Evolutionary conservation across 2,329 filamentous ascomycete species (phyloP), one percentile per base, ranked within the genome.

Genomic region (Fusarium equiseti): DNA sequence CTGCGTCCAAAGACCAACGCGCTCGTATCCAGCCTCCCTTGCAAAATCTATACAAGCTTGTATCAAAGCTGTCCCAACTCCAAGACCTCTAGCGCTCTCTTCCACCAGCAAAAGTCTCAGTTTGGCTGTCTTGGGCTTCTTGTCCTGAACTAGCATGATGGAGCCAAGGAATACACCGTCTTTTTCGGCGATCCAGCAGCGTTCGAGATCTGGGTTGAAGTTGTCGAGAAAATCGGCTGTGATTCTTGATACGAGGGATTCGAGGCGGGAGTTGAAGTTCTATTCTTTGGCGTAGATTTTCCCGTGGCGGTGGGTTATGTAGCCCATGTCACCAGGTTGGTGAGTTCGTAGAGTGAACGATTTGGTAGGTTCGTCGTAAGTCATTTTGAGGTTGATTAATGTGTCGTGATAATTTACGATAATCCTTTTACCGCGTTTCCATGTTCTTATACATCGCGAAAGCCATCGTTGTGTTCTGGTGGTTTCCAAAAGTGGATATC

Each of bases 11-110:
- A 64, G 59, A 8, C 49, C 35, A 0, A 64, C 16, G 0, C 26
- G 12, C 5, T 43, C 20, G 11, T 63, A 57, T 0, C 50, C 43
- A 1, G 24, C 50, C 13, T 40, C 24, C 3, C 20, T 64, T 0
- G 61, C 50, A 9, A 64, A 64, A 24, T 64, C 29, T 0, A 64
- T 63, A 13, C 50, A 64, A 27, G 44, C 32, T n/a, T 64, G 50
- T 0, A 64, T 58, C 35, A 64, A 16, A 3, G 35, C 29, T 9
- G 61, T 44, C 2, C 59, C 61, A 0, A 64, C 59, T 2, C 61
- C 61, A 2, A 64, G 59, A 9, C 61, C 61, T 5, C 61, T 52
- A 1, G 59, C 59, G 2, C 1, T 63, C 9, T 63, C 43, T 4
- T 64, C 59, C 2, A 64, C 61, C 29, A 64, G 29, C 16, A 64